A percentile compares a stretch with the other conserved stretches of the same genome.
Conservation (phyloP, 768 basidiomycete genomes). For the Russula compacta region DNA sequence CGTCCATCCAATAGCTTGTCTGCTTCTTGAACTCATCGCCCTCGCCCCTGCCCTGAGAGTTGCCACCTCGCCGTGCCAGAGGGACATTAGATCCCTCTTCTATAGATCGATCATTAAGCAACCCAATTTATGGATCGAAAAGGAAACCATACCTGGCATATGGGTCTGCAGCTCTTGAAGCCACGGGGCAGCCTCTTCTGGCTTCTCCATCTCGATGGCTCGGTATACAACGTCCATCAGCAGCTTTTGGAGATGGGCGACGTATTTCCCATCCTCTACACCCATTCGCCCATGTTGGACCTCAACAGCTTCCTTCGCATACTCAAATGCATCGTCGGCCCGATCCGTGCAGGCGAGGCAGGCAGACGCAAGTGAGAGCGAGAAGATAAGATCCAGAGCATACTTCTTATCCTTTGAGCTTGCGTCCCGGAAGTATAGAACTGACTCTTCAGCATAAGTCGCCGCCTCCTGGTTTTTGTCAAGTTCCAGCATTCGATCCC, state of each 20-base stretch:
- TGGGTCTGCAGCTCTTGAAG: neutral
- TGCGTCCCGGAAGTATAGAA: slow-evolving; percentile 11
- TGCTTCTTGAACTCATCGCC: neutral
- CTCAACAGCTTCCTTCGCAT: slow-evolving; percentile 10
- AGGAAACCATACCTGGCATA: neutral
- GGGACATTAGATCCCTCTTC: neutral
- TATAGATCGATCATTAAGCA: neutral
- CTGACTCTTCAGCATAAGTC: slow-evolving; percentile 7
- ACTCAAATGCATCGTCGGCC: neutral
- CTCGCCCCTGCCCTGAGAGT: neutral
- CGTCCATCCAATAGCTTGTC: slow-evolving; percentile 6
- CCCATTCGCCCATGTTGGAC: slow-evolving; percentile 1
- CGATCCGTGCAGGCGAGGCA: slow-evolving; percentile 12
- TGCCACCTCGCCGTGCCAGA: neutral
- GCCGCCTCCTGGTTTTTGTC: slow-evolving; percentile 4
- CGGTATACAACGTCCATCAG: slow-evolving; percentile 3
- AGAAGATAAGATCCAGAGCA: slow-evolving; percentile 1
- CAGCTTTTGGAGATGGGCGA: neutral
- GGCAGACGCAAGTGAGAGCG: slow-evolving; percentile 9
- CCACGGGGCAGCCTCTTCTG: neutral
- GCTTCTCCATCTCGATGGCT: neutral
- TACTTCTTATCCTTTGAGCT: neutral
- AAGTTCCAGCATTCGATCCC: slow-evolving; percentile 10
- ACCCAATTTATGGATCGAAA: neutral
- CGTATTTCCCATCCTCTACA: neutral